Evolutionary conservation across 345 rosid genomes (phyloP).

Genomic region (Firmiana major): DNA sequence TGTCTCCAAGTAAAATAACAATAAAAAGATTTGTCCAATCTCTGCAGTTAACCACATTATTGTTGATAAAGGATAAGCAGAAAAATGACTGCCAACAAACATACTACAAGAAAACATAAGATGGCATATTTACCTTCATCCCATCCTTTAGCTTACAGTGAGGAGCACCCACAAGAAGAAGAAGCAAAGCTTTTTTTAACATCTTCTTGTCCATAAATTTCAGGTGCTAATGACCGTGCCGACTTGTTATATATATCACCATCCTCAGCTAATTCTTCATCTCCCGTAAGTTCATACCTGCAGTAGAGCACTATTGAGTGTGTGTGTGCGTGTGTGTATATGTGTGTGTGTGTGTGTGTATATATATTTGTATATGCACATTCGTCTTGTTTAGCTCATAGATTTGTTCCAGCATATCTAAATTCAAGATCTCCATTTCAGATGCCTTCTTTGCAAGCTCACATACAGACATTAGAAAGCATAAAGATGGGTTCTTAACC

Average conservation of each 20-base stretch:
- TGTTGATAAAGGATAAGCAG: too few relatives aligned
- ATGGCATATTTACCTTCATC: constrained; percentile 70
- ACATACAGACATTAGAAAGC: constrained; percentile 6
- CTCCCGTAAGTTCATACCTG: constrained; percentile 84
- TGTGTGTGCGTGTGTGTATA: too few relatives aligned
- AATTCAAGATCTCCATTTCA: background rate
- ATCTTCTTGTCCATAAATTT: constrained; percentile 99
- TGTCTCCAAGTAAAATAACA: constrained; percentile 3
- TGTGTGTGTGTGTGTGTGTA: too few relatives aligned
- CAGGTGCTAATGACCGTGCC: constrained; percentile 89
- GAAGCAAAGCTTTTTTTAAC: constrained; percentile 91
- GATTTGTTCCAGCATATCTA: background rate
- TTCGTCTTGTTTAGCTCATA: background rate
- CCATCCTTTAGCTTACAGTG: constrained; percentile 92
- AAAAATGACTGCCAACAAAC: background rate
- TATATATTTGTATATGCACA: too few relatives aligned
- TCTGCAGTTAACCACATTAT: too few relatives aligned
- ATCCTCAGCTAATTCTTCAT: constrained; percentile 96
- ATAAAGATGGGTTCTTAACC: background rate
- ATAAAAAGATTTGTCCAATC: background rate
- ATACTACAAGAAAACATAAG: background rate
- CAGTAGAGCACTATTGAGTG: constrained; percentile 12
- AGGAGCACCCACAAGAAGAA: constrained; percentile 97
- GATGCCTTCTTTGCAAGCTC: background rate
- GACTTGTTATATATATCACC: constrained; percentile 95